Conservation (phyloP, 352 stramenopile species). For the Phytophthora pini region DNA sequence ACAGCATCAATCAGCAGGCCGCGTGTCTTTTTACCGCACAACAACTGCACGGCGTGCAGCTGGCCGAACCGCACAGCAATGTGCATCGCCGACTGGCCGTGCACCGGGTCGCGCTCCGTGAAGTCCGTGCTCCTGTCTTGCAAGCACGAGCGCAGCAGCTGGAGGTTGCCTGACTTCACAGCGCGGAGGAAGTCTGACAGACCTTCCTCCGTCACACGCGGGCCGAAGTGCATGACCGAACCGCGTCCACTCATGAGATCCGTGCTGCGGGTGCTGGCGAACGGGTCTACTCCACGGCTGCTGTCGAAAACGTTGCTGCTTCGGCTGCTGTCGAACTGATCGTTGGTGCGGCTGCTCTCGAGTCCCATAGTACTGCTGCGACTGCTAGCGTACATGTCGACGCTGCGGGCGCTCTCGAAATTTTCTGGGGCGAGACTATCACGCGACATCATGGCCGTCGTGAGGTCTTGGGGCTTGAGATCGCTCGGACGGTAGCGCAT, state of each 20-base stretch:
- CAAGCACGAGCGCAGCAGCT: constrained; percentile 58
- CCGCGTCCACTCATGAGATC: constrained; percentile 45
- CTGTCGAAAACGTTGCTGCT: constrained; percentile 34
- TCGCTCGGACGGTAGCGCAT: constrained; percentile 77
- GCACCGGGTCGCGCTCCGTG: constrained; percentile 65
- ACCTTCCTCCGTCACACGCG: constrained; percentile 59
- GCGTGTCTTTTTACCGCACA: constrained; percentile 71
- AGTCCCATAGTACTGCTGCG: constrained; percentile 33
- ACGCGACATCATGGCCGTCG: constrained; percentile 50
- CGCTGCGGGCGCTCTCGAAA: constrained; percentile 26
- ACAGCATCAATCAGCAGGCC: constrained; percentile 70
- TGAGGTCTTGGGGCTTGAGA: constrained; percentile 55
- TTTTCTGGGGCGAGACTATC: constrained; percentile 61
- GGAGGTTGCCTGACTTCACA: constrained; percentile 70
- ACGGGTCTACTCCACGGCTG: constrained; percentile 24
- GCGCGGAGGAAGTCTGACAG: constrained; percentile 69
- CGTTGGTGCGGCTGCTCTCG: constrained; percentile 24
- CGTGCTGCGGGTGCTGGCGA: constrained; percentile 31
- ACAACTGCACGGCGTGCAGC: constrained; percentile 71
- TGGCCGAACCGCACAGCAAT: constrained; percentile 82
- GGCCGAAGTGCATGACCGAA: constrained; percentile 56
- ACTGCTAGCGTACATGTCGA: constrained; percentile 30
- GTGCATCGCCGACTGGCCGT: constrained; percentile 82
- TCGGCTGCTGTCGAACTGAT: constrained; percentile 22
- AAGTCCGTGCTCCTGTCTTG: constrained; percentile 71